A percentile compares a stretch with the other conserved stretches of the same genome.
These are phyloP conservation scores for Carallia brachiata DNA, from an alignment of 345 rosid species.

Conservation along the genomic window DNA sequence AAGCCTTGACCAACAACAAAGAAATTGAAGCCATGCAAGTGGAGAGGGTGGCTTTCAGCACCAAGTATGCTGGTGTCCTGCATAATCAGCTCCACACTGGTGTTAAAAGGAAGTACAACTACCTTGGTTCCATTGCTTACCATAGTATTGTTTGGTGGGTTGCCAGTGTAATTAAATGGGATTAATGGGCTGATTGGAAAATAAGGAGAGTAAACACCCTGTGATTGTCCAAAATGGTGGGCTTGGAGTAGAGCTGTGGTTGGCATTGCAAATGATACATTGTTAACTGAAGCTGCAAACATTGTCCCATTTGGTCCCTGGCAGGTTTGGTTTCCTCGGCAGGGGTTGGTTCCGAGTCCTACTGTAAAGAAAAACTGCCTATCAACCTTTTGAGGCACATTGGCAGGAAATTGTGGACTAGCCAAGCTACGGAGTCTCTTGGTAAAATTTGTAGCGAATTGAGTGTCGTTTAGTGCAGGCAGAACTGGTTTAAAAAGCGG, in stretches of 20 bases:
- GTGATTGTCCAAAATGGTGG: conserved; percentile 8
- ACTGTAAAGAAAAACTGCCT: conserved; percentile 14
- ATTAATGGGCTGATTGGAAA: conserved; percentile 3
- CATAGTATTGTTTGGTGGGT: conserved; percentile 19
- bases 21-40: conserved; percentile 19
- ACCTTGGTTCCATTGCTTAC: conserved; percentile 13
- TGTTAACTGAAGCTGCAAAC: conserved; percentile 15
- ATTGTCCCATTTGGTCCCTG: conserved; percentile 19
- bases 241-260: conserved; percentile 13
- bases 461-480: conserved; percentile 12
- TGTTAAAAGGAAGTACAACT: conserved; percentile 15
- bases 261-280: conserved; percentile 17
- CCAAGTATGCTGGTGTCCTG: conserved; percentile 15
- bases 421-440: conserved; percentile 11
- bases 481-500: conserved; percentile 13
- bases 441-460: conserved; percentile 2
- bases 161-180: conserved; percentile 16
- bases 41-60: conserved; percentile 19
- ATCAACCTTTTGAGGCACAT: conserved; percentile 12
- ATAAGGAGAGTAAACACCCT: conserved; percentile 7
- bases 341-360: conserved; percentile 13
- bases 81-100: conserved; percentile 17
- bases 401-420: conserved; percentile 11
- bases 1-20: conserved; percentile 18
- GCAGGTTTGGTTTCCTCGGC: conserved; percentile 5